phyloP scores from a whole-genome alignment of 164 flowering plant species.

The Annona cherimola region DNA sequence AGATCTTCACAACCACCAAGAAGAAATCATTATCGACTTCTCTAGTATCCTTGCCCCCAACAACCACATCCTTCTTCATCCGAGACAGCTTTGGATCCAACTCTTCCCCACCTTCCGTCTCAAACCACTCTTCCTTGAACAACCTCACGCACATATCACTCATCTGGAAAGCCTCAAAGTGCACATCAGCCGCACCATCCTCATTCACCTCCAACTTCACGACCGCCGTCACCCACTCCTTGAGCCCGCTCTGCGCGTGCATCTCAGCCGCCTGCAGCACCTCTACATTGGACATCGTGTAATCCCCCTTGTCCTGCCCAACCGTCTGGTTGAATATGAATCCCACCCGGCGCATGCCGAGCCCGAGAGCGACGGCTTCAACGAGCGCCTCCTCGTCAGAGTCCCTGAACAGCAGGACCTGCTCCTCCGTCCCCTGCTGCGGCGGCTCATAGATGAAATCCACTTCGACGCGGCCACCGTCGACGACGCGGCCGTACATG shows the following conservation, averaged over 20 bases:
- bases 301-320: conserved; percentile 68
- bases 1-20: conserved; percentile 87
- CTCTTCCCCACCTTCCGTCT: conserved; percentile 34
- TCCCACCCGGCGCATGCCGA: conserved; percentile 30
- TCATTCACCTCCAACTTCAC: conserved; percentile 87
- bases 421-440: conserved; percentile 79
- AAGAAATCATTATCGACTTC: conserved; percentile 91
- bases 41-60: conserved; percentile 75
- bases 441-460: conserved; percentile 93
- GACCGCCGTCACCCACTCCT: conserved; percentile 94
- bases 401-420: conserved; percentile 54
- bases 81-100: conserved; percentile 75
- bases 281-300: conserved; percentile 70
- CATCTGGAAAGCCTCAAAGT: conserved; percentile 97
- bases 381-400: conserved; percentile 39
- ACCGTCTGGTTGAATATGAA: conserved; percentile 64
- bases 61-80: conserved; percentile 92
- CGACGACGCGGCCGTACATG: conserved; percentile 74
- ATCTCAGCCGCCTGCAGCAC: conserved; percentile 75
- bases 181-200: conserved; percentile 83
- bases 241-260: conserved; percentile 71
- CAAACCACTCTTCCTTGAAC: conserved; percentile 90
- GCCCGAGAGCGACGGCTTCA: conserved; percentile 27
- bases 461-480: conserved; percentile 65
- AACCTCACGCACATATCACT: conserved; percentile 81